A percentile compares a stretch with the other conserved stretches of the same genome.
Evolutionary conservation across 2,329 filamentous ascomycete species (phyloP).

Genomic region (Sphaerulina vaccinii): DNA sequence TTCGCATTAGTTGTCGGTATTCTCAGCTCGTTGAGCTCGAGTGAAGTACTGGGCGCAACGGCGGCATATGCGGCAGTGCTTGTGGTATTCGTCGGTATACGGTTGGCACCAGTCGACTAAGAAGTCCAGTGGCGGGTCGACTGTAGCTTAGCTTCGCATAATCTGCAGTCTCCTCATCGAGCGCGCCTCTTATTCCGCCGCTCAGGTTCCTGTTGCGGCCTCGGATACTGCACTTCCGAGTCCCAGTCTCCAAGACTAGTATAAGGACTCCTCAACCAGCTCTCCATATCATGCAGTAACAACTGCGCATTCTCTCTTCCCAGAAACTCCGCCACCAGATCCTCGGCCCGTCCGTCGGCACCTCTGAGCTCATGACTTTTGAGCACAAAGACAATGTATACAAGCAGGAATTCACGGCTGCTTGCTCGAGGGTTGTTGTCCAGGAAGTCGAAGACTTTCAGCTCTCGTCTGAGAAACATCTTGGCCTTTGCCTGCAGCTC

Average conservation of each 20-base stretch:
- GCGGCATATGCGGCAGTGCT: neutral
- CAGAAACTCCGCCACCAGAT: constrained; percentile 74
- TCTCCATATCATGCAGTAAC: constrained; percentile 80
- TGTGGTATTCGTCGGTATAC: neutral
- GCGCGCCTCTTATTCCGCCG: neutral
- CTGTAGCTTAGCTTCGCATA: no score
- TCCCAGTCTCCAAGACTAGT: constrained; percentile 75
- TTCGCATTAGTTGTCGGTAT: neutral
- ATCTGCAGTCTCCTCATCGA: neutral
- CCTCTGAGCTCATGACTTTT: constrained; percentile 80
- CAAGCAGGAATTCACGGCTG: constrained; percentile 69
- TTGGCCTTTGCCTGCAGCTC: constrained; percentile 73
- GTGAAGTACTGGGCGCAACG: neutral
- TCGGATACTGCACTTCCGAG: constrained; percentile 67
- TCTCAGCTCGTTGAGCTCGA: neutral
- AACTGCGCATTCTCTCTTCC: constrained; percentile 70
- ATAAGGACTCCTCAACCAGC: constrained; percentile 81
- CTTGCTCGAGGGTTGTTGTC: constrained; percentile 35
- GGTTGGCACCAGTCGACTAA: neutral
- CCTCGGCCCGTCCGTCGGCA: constrained; percentile 74
- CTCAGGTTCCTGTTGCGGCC: neutral
- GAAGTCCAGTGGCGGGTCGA: no score
- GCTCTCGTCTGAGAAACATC: constrained; percentile 78
- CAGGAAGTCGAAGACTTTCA: constrained; percentile 79
- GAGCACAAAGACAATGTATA: constrained; percentile 80